Base-by-base conservation (phyloP, 768 basidiomycete genomes). In the Boletus patriciae region DNA sequence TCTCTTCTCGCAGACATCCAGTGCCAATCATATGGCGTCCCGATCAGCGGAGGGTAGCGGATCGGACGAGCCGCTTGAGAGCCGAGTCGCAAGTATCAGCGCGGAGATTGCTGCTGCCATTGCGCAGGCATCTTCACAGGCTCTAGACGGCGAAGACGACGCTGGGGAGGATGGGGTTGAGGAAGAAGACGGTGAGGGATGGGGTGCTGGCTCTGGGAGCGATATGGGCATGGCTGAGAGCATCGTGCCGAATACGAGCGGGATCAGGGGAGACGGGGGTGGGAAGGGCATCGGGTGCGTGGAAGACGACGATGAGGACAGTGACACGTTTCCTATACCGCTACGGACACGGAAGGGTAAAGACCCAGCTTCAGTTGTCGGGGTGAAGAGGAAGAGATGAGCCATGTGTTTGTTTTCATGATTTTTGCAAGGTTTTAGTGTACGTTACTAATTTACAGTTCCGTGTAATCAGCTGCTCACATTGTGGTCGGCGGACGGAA, bases 101-200 rank as follows among this genome's bases (percentile, higher is more conserved):
- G 87, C 85, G 6, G 89, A 88, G 67, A 86, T 92, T 58, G 89
- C 88, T 10, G 88, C 88, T 25, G 87, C 87, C 1, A 85, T 92
- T 60, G 90, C 87, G 5, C 85, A 90, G 62, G 86, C 85, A 4
- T 85, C 85, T 50, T 81, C 85, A 16, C 80, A 81, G 46, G 74
- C 76, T n/a, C 82, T 80, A 44, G 82, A 80, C 44, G 83, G 80
- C 6, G 81, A 82, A 21, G 83, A 85, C 18, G 85, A 78, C 7
- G 70, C 63, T 12, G 73, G 63, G 18, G 74, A 73, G 49, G 70
- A 66, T 8, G 65, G 73, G 49, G 78, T 78, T 2, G 74, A 70
- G 16, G 75, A 78, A 63, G 66, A 69, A 16, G 79, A 77, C 12
- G 60, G 79, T 69, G 63, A 80, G 75, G 65, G 42, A 46, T 74